Conservation (phyloP, 331 rosid species). For the Arachis monticola region DNA sequence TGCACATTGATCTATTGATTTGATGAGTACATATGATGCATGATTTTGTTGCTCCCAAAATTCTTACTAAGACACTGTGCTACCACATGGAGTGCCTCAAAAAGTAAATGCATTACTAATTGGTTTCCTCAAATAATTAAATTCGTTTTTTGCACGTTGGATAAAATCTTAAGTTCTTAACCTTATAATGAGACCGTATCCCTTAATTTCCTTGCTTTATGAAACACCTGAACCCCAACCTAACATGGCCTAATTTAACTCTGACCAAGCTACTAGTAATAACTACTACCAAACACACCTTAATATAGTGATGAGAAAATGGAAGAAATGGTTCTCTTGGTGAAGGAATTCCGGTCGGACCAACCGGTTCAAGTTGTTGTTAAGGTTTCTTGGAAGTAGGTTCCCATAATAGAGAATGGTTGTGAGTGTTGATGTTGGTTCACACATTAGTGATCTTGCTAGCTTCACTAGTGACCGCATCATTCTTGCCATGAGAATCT, state of each 20-base stretch:
- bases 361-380: slow-evolving; percentile 38
- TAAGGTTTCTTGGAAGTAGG: slow-evolving; percentile 47
- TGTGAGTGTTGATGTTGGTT: slow-evolving; percentile 41
- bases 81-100: slow-evolving; percentile 40
- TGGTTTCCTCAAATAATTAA: slow-evolving; percentile 9
- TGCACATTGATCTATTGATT: no score
- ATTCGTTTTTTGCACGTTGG: not conserved
- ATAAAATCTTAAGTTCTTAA: not conserved
- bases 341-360: slow-evolving; percentile 45
- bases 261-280: no score
- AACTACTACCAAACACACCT: slow-evolving; percentile 48
- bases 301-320: slow-evolving; percentile 40
- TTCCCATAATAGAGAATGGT: slow-evolving; percentile 46
- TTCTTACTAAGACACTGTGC: slow-evolving; percentile 17
- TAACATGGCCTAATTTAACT: not conserved
- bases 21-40: not conserved
- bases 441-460: slow-evolving; percentile 36
- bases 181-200: not conserved
- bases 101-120: slow-evolving; percentile 13
- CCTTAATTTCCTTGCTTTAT: not conserved
- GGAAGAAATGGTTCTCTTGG: slow-evolving; percentile 51
- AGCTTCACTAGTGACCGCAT: slow-evolving; percentile 40
- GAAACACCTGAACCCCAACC: not conserved
- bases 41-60: not conserved
- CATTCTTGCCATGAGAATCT: slow-evolving; percentile 42